These are phyloP conservation scores for Suaeda aralocaspica DNA, from an alignment of 148 eudicot genomes.

Conservation along the genomic window DNA sequence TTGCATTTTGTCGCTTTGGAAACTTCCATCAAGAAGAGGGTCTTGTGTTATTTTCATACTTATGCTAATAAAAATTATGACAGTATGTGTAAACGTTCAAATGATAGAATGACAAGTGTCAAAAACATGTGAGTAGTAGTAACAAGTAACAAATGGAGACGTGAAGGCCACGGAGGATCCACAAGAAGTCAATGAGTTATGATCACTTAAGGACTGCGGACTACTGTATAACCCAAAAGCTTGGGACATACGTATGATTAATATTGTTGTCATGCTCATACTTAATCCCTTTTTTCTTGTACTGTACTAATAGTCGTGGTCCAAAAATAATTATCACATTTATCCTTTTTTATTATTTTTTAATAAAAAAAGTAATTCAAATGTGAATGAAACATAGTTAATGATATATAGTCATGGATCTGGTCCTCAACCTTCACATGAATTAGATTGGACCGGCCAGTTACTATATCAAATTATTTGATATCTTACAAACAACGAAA, in stretches of 20 bases:
- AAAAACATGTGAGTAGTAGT: too few relatives aligned
- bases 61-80: too few relatives aligned
- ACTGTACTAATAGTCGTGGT: background rate
- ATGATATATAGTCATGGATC: background rate
- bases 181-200: background rate
- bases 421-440: background rate
- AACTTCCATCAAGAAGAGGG: too few relatives aligned
- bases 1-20: too few relatives aligned
- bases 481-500: background rate
- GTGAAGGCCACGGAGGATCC: background rate
- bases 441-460: background rate
- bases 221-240: background rate
- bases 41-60: too few relatives aligned
- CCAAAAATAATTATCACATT: background rate
- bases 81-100: too few relatives aligned
- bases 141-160: too few relatives aligned
- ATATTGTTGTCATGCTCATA: background rate
- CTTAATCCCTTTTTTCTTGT: background rate
- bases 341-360: background rate
- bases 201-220: background rate
- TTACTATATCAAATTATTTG: background rate
- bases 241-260: background rate
- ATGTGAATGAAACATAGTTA: background rate
- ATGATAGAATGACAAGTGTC: too few relatives aligned
- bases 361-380: background rate